Conservation (phyloP, 495 filamentous ascomycete genomes). For the Baudoinia panamericana region DNA sequence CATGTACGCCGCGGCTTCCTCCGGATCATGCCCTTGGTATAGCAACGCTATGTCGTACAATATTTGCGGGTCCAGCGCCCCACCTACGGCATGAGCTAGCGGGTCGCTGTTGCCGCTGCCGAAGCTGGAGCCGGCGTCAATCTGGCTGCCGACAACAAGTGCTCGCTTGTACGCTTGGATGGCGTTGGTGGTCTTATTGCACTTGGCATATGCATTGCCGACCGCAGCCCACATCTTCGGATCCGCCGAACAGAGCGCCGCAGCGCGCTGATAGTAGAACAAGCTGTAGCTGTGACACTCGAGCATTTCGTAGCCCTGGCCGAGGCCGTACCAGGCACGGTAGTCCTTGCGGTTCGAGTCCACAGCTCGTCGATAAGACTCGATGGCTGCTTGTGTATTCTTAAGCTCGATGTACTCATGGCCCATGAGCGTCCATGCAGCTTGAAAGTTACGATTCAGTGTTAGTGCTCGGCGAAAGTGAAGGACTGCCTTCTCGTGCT, state of each 20-base stretch:
- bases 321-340: conserved; percentile 95
- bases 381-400: conserved; percentile 96
- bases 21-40: conserved; percentile 66
- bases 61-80: conserved; percentile 74
- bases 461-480: conserved; percentile 97
- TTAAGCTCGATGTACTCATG: conserved; percentile 99
- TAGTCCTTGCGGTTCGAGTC: conserved; percentile 96
- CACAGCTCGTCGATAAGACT: conserved; percentile 89
- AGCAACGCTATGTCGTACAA: conserved; percentile 79
- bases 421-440: conserved; percentile 97
- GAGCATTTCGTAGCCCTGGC: conserved; percentile 92
- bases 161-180: conserved; percentile 93
- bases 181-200: conserved; percentile 66
- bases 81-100: conserved; percentile 25
- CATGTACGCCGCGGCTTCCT: conserved; percentile 84
- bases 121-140: conserved; percentile 40
- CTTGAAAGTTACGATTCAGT: conserved; percentile 79
- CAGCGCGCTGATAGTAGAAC: conserved; percentile 95
- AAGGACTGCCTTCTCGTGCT: conserved; percentile 95
- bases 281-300: conserved; percentile 96
- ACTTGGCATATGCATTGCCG: conserved; percentile 75
- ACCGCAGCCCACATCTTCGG: conserved; percentile 99
- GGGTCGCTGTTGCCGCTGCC: conserved; percentile 19
- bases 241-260: conserved; percentile 79
- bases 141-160: conserved; percentile 68